Evolutionary conservation across 805 yeast genomes (phyloP).

Genomic region (Maudiozyma bulderi): DNA sequence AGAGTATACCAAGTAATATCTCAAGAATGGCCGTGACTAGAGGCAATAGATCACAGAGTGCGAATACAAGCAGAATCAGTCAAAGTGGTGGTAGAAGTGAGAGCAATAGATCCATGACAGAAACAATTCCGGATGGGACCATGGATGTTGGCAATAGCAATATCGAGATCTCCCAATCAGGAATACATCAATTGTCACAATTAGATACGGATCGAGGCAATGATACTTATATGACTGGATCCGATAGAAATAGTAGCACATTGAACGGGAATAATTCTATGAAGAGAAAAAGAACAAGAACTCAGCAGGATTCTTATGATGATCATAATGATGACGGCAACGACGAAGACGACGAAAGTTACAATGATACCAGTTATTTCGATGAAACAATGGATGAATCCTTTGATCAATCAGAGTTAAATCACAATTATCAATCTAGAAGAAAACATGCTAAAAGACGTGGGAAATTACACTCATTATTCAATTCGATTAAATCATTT

Average conservation of each 20-base stretch:
- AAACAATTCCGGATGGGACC: background rate
- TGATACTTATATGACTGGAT: background rate
- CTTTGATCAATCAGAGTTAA: background rate
- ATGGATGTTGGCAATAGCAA: conserved; percentile 1
- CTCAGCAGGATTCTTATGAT: background rate
- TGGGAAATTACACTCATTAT: background rate
- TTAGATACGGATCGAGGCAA: background rate
- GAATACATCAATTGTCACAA: background rate
- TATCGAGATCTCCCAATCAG: background rate
- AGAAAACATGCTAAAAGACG: background rate
- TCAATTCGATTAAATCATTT: background rate
- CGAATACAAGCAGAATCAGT: background rate
- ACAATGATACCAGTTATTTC: no score
- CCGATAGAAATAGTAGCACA: background rate
- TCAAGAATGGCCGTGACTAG: background rate
- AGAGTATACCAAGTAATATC: no score
- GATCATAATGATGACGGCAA: background rate
- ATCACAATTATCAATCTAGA: background rate
- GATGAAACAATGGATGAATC: no score
- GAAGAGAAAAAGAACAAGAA: background rate
- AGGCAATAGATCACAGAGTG: background rate
- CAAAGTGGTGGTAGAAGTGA: background rate
- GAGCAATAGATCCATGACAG: background rate
- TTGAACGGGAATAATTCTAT: background rate
- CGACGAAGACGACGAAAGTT: background rate